Evolutionary conservation across 83 land plant genomes (phyloP), one percentile per base, ranked within the genome.

Genomic region (Diphasiastrum complanatum): DNA sequence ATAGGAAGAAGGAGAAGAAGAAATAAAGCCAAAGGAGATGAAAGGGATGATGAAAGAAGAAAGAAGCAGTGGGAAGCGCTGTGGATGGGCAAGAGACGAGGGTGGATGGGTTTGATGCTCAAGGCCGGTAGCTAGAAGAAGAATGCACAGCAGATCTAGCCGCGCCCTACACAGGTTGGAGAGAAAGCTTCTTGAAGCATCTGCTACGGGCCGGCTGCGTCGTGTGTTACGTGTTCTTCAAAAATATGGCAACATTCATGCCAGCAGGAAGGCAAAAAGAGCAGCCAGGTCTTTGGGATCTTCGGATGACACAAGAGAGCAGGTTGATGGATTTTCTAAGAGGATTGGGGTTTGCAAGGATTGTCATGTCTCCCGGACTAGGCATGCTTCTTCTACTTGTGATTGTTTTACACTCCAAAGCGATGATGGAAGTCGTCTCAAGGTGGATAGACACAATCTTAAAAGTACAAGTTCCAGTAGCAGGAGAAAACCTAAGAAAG

Each of bases 121-220:
- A n/a, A n/a, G n/a, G n/a, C n/a, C n/a, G n/a, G n/a, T n/a, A n/a
- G n/a, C n/a, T n/a, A n/a, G n/a, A n/a, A n/a, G n/a, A n/a, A n/a
- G n/a, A n/a, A n/a, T n/a, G n/a, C n/a, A n/a, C n/a, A 24, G 4
- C n/a, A 60, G 64, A 47, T 60, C 48, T 16, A 43, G 50, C 34
- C 31, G 28, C 12, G 49, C 31, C 46, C 49, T 50, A 1, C 25
- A 41, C 18, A 61, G 14, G 43, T 32, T 48, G 37, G 54, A 63
- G 65, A 45, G 65, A 29, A 63, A 48, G 54, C 65, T 63, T 30
- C 53, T 63, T 1, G 53, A 47, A 50, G 65, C 65, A 1, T 48
- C 65, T 19, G 65, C 65, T 4, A 63, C 65, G 10, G 65, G 65
- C 5, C 65, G 51, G 22, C 53, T 63, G 1, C 35, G 53, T 20